Percentiles rank a stretch among this genome's conserved stretches.
These are phyloP conservation scores for Xylariaceae sp. DNA, from an alignment of 2,329 filamentous ascomycete species.

Conservation along the genomic window DNA sequence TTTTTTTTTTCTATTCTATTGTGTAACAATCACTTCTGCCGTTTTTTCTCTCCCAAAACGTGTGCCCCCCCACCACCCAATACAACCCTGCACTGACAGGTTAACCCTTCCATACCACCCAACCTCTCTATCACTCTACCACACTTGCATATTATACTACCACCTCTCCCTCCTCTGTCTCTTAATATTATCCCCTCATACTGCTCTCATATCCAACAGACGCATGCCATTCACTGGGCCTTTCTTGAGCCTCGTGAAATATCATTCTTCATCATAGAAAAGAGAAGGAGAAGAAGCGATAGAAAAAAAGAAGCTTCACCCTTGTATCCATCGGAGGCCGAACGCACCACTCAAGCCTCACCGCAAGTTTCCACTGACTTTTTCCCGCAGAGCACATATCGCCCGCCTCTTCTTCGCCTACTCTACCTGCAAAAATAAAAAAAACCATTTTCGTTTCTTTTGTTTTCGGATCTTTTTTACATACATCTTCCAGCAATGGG, in stretches of 20 bases:
- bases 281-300: too few species aligned
- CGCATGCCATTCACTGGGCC: conserved; percentile 21
- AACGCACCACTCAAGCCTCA: conserved; percentile 13
- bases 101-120: conserved; percentile 18
- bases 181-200: conserved; percentile 19
- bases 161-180: conserved; percentile 18
- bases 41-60: conserved; percentile 14
- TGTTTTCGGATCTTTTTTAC: conserved; percentile 8
- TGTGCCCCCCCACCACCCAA: conserved; percentile 14
- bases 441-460: conserved; percentile 20
- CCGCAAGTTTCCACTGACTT: conserved; percentile 27
- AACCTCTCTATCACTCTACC: conserved; percentile 25
- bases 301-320: too few species aligned
- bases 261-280: not conserved
- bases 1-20: conserved; percentile 7
- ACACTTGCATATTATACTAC: conserved; percentile 21
- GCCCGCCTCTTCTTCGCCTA: conserved; percentile 11
- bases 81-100: conserved; percentile 16
- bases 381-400: conserved; percentile 21
- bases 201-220: conserved; percentile 16
- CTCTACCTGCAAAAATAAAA: conserved; percentile 12
- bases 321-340: conserved; percentile 9
- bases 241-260: conserved; percentile 13
- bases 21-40: conserved; percentile 22
- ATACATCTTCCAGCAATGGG: conserved; percentile 41